Percentiles rank a stretch among this genome's conserved stretches.
Evolutionary conservation across 345 rosid genomes (phyloP).

Genomic region (Syzygium oleosum): DNA sequence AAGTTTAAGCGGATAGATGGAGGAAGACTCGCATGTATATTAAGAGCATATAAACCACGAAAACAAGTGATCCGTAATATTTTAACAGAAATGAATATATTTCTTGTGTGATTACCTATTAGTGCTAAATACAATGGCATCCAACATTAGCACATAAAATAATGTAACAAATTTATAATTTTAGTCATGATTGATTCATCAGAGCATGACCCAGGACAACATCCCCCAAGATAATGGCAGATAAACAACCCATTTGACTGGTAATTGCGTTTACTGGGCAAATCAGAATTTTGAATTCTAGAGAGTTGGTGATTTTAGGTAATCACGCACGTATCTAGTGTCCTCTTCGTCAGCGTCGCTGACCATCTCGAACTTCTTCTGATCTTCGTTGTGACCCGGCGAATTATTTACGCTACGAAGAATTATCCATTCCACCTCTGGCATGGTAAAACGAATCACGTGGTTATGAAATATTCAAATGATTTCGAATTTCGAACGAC

Average conservation of each 20-base stretch:
- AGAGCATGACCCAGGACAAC: background rate
- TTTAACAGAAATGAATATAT: background rate
- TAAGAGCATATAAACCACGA: fast-evolving
- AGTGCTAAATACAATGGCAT: background rate
- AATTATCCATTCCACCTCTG: background rate
- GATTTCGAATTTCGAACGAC: background rate
- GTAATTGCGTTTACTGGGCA: background rate
- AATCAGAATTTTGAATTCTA: background rate
- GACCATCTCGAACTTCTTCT: background rate
- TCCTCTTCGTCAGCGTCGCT: background rate
- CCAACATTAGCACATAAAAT: background rate
- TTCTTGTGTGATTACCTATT: background rate
- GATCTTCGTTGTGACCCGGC: background rate
- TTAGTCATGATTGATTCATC: background rate
- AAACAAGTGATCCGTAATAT: background rate
- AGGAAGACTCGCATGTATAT: background rate
- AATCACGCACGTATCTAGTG: background rate
- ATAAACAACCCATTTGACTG: background rate
- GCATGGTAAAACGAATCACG: background rate
- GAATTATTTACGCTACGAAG: background rate
- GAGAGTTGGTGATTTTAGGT: background rate
- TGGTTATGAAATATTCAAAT: background rate
- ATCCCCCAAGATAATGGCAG: background rate
- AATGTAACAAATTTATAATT: background rate
- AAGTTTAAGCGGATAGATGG: too few species aligned